Percentiles rank a stretch among this genome's conserved stretches.
phyloP scores from a whole-genome alignment of 2,329 filamentous ascomycete species.

The Penicillium thymicola region DNA sequence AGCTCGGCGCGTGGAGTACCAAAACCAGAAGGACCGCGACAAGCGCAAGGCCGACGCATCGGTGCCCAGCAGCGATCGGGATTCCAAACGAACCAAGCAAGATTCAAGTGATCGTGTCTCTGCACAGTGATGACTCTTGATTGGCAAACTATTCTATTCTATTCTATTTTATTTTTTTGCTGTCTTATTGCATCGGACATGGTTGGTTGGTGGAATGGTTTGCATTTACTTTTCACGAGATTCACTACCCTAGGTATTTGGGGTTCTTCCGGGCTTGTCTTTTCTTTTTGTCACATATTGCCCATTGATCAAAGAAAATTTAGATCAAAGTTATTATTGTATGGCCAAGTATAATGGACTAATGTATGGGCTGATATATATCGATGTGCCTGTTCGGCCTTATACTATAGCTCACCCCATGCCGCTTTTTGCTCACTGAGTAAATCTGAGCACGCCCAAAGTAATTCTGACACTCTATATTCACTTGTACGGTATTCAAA shows the following conservation, averaged over 20 bases:
- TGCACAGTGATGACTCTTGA: background rate
- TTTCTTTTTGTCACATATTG: conserved; percentile 18
- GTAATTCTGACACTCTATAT: too few relatives aligned
- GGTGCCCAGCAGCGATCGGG: conserved; percentile 36
- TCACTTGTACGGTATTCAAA: too few relatives aligned
- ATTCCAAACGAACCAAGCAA: conserved; percentile 38
- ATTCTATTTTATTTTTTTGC: background rate
- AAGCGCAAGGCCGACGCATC: conserved; percentile 46
- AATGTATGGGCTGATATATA: background rate
- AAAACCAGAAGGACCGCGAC: conserved; percentile 45
- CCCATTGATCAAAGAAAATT: conserved; percentile 4
- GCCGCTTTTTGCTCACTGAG: too few relatives aligned
- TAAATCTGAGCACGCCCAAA: too few relatives aligned
- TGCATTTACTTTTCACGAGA: conserved; percentile 15
- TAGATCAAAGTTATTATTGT: conserved; percentile 1
- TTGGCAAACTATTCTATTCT: background rate
- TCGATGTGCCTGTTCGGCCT: background rate
- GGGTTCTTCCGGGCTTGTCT: conserved; percentile 13
- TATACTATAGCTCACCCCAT: too few relatives aligned
- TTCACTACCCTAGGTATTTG: conserved; percentile 4
- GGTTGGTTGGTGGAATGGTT: conserved; percentile 13
- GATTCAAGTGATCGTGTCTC: conserved; percentile 24
- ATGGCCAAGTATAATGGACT: background rate
- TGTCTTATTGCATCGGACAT: conserved; percentile 11
- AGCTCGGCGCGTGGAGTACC: conserved; percentile 47